Base-by-base conservation (phyloP, 129 eudicot genomes). In the Saussurea involucrata region DNA sequence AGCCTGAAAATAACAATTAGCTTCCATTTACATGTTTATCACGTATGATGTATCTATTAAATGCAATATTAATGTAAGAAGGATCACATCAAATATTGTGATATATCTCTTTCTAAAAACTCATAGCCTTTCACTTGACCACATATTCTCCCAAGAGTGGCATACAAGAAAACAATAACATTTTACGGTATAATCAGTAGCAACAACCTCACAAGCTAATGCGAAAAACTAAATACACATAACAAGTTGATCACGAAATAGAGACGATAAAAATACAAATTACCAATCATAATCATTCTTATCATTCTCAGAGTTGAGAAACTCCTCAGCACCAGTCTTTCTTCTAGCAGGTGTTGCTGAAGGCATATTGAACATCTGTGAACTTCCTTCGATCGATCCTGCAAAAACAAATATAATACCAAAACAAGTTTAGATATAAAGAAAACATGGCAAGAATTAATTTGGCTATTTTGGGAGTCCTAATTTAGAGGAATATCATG, bases 241-340 rank as follows among this genome's bases (percentile, higher is more conserved):
- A 32, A 53, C 75, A 77, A 24, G 71, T 24, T 60, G 18, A 79
- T 71, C 11, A 44, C 3, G 7, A 44, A 42, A 44, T 27, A 63
- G 24, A 63, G 32, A 70, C 20, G 5, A 71, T 9, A 61, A 1
- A 1, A 40, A 70, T 18, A 4, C 34, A 61, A 65, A 86, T 13
- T 95, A 95, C 98, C 98, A 95, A 74, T 95, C 98, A 76, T 95
- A 95, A 80, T 95, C 98, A 79, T 89, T 95, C 82, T 95, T 95
- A 73, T 95, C 98, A 68, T 87, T 87, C 36, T 95, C 97, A 53
- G 96, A 86, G 78, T 91, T 89, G 24, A 95, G 96, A 81, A 95
- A 92, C 66, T 92, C 97, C 74, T 95, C 98, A n/a, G 94, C 82
- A 3, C 85, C 94, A 15, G 90, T 85, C 83, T 89, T 95, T 81